Percentiles rank a stretch among this genome's conserved stretches.
phyloP scores from a whole-genome alignment of 129 eudicot species.

The Lactuca saligna region DNA sequence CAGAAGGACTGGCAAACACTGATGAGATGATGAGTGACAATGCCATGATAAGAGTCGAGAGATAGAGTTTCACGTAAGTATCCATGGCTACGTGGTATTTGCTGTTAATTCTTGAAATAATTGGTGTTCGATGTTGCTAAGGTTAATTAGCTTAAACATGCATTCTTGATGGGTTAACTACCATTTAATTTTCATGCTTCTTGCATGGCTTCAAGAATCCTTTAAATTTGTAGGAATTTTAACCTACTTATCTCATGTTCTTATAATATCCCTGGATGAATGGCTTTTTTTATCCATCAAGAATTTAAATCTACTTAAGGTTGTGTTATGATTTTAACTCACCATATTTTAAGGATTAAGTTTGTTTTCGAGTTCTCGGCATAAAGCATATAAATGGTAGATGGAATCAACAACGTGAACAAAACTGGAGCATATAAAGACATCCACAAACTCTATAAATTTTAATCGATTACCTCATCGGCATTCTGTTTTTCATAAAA shows the following conservation, averaged over 20 bases:
- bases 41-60: slow-evolving; percentile 20
- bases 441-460: too few relatives aligned
- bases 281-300: too few relatives aligned
- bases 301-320: too few relatives aligned
- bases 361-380: not conserved
- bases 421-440: not conserved
- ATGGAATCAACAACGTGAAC: not conserved
- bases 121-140: slow-evolving; percentile 10
- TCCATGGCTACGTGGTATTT: slow-evolving; percentile 24
- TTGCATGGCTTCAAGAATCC: slow-evolving; percentile 42
- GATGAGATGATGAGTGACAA: slow-evolving; percentile 25
- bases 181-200: slow-evolving; percentile 40
- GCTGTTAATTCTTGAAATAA: slow-evolving; percentile 13
- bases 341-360: not conserved
- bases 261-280: not conserved
- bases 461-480: too few relatives aligned
- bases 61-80: not conserved
- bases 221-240: slow-evolving; percentile 11
- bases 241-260: slow-evolving; percentile 11
- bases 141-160: slow-evolving; percentile 48
- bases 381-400: not conserved
- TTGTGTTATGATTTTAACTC: not conserved
- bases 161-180: slow-evolving; percentile 52
- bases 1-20: slow-evolving; percentile 15
- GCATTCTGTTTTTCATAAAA: too few relatives aligned